These are phyloP conservation scores for Suhomyces sp. DNA, from an alignment of 805 yeast species.

Conservation along the genomic window DNA sequence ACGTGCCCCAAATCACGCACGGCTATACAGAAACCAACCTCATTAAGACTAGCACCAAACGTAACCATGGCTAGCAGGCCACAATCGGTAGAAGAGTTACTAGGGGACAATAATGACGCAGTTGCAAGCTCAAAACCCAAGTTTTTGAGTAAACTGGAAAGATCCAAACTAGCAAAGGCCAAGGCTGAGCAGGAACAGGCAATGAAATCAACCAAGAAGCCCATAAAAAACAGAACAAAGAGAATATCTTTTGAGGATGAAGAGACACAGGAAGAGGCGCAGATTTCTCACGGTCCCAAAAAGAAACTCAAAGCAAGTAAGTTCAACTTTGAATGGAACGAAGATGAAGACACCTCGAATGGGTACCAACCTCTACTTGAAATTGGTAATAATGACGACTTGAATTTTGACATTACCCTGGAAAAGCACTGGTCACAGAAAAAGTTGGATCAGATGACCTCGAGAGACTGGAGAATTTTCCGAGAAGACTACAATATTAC, in stretches of 20 bases:
- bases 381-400: neutral
- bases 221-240: neutral
- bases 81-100: slow-evolving; percentile 22
- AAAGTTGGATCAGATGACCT: slow-evolving; percentile 58
- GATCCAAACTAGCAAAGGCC: slow-evolving; percentile 10
- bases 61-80: slow-evolving; percentile 22
- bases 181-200: slow-evolving; percentile 4
- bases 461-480: slow-evolving; percentile 87
- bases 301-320: slow-evolving; percentile 21
- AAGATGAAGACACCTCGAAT: slow-evolving; percentile 60
- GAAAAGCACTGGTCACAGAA: slow-evolving; percentile 68
- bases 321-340: slow-evolving; percentile 70
- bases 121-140: slow-evolving; percentile 13
- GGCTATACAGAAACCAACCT: neutral
- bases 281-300: neutral
- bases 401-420: slow-evolving; percentile 14
- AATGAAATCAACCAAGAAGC: neutral
- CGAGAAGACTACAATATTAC: slow-evolving; percentile 72
- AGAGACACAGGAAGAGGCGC: neutral
- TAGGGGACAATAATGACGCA: slow-evolving; percentile 9
- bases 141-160: slow-evolving; percentile 19
- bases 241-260: neutral
- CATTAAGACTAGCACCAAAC: neutral
- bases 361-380: slow-evolving; percentile 41
- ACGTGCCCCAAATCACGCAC: neutral